Percentiles rank a stretch among this genome's conserved stretches.
Evolutionary conservation across 306 rosid genomes (phyloP).

Genomic region (Quercus robur): DNA sequence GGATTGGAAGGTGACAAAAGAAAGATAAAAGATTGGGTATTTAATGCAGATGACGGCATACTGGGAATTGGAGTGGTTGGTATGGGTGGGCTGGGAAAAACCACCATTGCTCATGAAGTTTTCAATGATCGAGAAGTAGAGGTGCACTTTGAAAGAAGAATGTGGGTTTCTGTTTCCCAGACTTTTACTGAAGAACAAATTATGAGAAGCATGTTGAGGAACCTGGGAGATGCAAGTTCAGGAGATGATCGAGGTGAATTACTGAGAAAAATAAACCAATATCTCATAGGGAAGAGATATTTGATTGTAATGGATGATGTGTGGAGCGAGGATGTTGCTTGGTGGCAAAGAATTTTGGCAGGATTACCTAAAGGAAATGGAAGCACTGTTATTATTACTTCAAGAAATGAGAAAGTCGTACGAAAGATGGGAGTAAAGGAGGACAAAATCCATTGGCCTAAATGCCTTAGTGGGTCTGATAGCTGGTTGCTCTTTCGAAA

Average conservation of each 20-base stretch:
- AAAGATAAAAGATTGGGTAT: constrained; percentile 29
- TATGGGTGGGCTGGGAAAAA: constrained; percentile 35
- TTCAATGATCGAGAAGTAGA: constrained; percentile 24
- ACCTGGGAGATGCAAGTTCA: constrained; percentile 28
- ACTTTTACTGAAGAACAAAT: constrained; percentile 29
- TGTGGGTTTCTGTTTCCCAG: constrained; percentile 37
- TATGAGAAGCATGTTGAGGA: constrained; percentile 28
- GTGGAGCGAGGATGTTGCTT: constrained; percentile 17
- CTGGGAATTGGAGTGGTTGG: constrained; percentile 34
- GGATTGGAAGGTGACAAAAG: constrained; percentile 32
- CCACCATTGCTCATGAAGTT: constrained; percentile 31
- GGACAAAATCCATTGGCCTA: constrained; percentile 20
- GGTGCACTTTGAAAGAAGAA: constrained; percentile 25
- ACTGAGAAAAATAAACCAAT: constrained; percentile 22
- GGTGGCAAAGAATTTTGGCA: constrained; percentile 16
- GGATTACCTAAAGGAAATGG: constrained; percentile 30
- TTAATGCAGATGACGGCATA: constrained; percentile 22
- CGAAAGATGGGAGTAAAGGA: constrained; percentile 30
- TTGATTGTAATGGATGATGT: constrained; percentile 39
- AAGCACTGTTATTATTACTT: constrained; percentile 22
- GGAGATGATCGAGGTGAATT: constrained; percentile 17
- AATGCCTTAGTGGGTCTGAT: constrained; percentile 20
- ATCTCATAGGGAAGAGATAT: constrained; percentile 26
- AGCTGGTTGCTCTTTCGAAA: constrained; percentile 31
- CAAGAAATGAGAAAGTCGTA: constrained; percentile 20